A percentile compares a stretch with the other conserved stretches of the same genome.
phyloP scores from a whole-genome alignment of 352 stramenopile species.

The Plasmopara halstedii region DNA sequence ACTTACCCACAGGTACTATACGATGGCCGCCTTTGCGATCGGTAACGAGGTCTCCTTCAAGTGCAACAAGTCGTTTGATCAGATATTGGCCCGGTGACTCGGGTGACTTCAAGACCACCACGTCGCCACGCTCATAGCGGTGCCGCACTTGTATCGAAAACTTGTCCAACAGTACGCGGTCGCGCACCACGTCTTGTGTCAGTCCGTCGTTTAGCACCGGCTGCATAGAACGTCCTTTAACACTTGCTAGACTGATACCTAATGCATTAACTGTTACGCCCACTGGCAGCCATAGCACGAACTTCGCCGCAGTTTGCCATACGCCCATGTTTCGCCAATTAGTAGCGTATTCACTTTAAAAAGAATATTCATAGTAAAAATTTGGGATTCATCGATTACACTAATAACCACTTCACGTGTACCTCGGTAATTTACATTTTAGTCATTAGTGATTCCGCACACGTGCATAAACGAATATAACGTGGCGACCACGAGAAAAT shows the following conservation, averaged over 20 bases:
- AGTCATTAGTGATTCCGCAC: conserved; percentile 73
- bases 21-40: conserved; percentile 29
- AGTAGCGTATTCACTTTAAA: too few species aligned
- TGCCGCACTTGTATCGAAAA: conserved; percentile 75
- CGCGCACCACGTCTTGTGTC: conserved; percentile 48
- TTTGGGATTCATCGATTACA: too few species aligned
- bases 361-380: too few species aligned
- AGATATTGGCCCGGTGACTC: conserved; percentile 45
- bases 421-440: too few species aligned
- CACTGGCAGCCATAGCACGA: conserved; percentile 73
- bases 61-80: conserved; percentile 70
- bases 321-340: conserved; percentile 22
- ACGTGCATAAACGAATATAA: conserved; percentile 85
- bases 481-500: conserved; percentile 79
- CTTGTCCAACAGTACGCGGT: conserved; percentile 82
- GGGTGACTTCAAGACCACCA: conserved; percentile 73
- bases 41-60: conserved; percentile 69
- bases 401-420: background rate
- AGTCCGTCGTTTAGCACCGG: conserved; percentile 72
- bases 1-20: conserved; percentile 65
- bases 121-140: conserved; percentile 54
- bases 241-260: conserved; percentile 55
- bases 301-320: conserved; percentile 56
- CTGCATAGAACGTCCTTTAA: conserved; percentile 83
- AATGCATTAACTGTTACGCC: conserved; percentile 71